Evolutionary conservation across 805 yeast species (phyloP).

Genomic region (Blastobotrys muscicola): DNA sequence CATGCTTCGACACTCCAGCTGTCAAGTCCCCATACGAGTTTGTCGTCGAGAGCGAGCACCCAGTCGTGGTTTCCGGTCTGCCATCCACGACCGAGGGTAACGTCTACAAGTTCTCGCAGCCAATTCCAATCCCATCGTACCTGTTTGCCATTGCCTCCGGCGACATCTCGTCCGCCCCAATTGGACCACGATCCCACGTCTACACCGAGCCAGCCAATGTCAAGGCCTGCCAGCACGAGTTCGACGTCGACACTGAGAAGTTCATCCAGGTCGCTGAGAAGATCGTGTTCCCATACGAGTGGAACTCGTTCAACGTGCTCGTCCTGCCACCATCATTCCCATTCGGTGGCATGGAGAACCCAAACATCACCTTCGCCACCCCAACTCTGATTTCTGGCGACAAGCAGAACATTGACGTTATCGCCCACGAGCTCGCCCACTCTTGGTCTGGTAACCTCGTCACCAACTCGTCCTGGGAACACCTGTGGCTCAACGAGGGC

Average conservation of each 20-base stretch:
- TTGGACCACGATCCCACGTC: conserved; percentile 83
- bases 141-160: conserved; percentile 81
- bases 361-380: conserved; percentile 82
- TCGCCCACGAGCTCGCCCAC: conserved; percentile 90
- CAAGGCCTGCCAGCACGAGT: conserved; percentile 66
- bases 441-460: conserved; percentile 90
- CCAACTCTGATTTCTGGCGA: conserved; percentile 83
- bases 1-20: conserved; percentile 87
- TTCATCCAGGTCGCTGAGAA: conserved; percentile 72
- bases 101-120: conserved; percentile 52
- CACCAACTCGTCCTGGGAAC: conserved; percentile 86
- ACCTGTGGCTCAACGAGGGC: conserved; percentile 92
- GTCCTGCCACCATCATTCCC: conserved; percentile 73
- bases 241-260: conserved; percentile 63
- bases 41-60: conserved; percentile 50
- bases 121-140: conserved; percentile 79
- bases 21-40: conserved; percentile 59
- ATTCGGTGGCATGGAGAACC: conserved; percentile 94
- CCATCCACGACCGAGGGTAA: conserved; percentile 8
- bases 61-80: conserved; percentile 64
- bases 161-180: conserved; percentile 51
- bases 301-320: conserved; percentile 74
- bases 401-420: conserved; percentile 75
- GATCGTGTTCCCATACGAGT: conserved; percentile 69
- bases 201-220: conserved; percentile 68